These are phyloP conservation scores for Osmozyma mogii DNA, from an alignment of 805 yeast species.

Conservation along the genomic window DNA sequence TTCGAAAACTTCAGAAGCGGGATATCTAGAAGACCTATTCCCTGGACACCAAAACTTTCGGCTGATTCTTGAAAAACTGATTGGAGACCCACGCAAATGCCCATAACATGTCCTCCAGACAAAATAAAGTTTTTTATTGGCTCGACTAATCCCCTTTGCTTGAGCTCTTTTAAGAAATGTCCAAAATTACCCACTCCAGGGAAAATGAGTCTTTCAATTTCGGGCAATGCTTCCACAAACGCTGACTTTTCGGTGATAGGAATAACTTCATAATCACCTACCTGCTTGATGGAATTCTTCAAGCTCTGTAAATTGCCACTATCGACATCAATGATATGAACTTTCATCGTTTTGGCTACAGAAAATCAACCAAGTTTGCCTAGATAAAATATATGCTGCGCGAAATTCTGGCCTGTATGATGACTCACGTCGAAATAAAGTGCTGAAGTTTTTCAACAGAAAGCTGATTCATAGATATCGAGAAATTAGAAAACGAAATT, in stretches of 20 bases:
- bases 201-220: constrained; percentile 56
- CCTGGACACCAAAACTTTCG: constrained; percentile 58
- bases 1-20: constrained; percentile 47
- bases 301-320: constrained; percentile 91
- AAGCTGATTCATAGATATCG: constrained; percentile 40
- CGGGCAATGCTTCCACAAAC: constrained; percentile 30
- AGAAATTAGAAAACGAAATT: constrained; percentile 27
- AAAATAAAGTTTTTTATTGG: constrained; percentile 62
- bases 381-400: too few species aligned
- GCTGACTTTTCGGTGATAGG: constrained; percentile 55
- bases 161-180: constrained; percentile 74
- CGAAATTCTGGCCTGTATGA: too few species aligned
- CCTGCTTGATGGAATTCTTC: constrained; percentile 70
- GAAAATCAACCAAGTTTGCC: too few species aligned
- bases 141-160: constrained; percentile 49
- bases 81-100: constrained; percentile 95
- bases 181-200: constrained; percentile 99
- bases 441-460: too few species aligned
- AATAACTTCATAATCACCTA: constrained; percentile 60
- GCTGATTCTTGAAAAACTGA: constrained; percentile 68
- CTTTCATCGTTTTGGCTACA: too few species aligned
- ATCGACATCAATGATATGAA: constrained; percentile 85
- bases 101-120: constrained; percentile 87
- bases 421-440: too few species aligned
- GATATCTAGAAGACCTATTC: constrained; percentile 40